Base-by-base conservation (phyloP, 1,284 basidiomycete species). In the Mycosarcoma mackinlayi region DNA sequence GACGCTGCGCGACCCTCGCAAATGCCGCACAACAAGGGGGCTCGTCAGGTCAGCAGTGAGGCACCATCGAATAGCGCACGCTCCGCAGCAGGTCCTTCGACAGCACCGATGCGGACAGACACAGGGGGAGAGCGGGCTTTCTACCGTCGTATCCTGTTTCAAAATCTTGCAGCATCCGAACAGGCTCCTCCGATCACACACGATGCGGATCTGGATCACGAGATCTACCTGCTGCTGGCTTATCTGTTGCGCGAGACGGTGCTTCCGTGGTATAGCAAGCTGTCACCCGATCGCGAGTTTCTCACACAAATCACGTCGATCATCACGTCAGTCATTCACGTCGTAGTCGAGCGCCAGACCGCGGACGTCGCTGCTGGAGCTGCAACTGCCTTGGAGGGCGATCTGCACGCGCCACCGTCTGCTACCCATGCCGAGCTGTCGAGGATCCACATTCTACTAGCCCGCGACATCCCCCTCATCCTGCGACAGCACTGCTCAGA, bases 201-300 rank as follows among this genome's bases (percentile, higher is more conserved):
- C 10, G 64, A 64, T 23, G 31, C 34, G 13, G 51, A 57, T 19
- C 54, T 75, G 13, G 73, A 77, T 37, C 73, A 75, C 42, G 63
- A 72, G 37, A 44, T 68, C 50, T 56, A 61, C 24, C 45, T 75
- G 27, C 42, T 77, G 16, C 52, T 77, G 2, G 69, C 75, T 16
- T 69, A 71, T 23, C 60, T 73, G 1, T 16, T 77, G 50, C 60
- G 73, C 31, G 62, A 63, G 30, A 66, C 73, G 7, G 67, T 77
- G n/a, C 55, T 77, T 30, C 70, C 73, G 0, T 77, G 75, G 75
- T 75, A 73, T 42, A 55, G 60, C 57, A 67, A 68, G 47, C 41
- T 77, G 27, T 76, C 73, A 13, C 73, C 73, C 3, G 70, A 77
- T 25, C 64, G 75, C 19, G 65, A 73, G 34, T 60, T 77, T 5